Conservation (phyloP, 176 grass and related monocot genomes). For the Poa pratensis region DNA sequence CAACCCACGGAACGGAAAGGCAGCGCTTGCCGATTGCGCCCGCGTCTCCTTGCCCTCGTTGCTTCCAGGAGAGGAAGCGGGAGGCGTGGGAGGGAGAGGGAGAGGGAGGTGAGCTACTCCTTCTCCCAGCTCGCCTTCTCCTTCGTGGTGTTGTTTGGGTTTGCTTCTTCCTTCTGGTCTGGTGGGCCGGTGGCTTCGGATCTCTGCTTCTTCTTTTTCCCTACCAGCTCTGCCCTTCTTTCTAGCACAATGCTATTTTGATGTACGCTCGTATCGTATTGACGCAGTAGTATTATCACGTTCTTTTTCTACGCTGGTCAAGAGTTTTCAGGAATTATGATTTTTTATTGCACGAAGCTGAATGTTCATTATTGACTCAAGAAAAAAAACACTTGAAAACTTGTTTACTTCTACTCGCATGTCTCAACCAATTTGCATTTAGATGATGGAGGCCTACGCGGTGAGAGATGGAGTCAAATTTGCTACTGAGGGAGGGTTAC, state of each 20-base stretch:
- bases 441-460: no score
- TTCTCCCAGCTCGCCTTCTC: conserved; percentile 23
- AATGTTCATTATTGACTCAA: neutral
- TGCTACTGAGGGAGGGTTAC: no score
- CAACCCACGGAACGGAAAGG: conserved; percentile 46
- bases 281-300: neutral
- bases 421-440: no score
- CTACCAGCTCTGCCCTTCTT: neutral
- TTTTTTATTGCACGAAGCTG: neutral
- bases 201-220: conserved; percentile 11
- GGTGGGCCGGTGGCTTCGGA: conserved; percentile 32
- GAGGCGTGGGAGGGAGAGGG: conserved; percentile 22
- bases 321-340: neutral
- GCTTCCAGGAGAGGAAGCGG: conserved; percentile 34
- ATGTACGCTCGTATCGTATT: no score
- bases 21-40: conserved; percentile 28
- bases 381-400: no score
- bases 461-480: no score
- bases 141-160: conserved; percentile 16
- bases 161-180: conserved; percentile 25
- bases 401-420: no score
- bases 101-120: conserved; percentile 42
- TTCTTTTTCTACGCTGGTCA: neutral
- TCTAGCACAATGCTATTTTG: neutral
- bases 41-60: conserved; percentile 16